These are phyloP conservation scores for Tuber borchii DNA, from an alignment of 495 filamentous ascomycete species.

Conservation along the genomic window DNA sequence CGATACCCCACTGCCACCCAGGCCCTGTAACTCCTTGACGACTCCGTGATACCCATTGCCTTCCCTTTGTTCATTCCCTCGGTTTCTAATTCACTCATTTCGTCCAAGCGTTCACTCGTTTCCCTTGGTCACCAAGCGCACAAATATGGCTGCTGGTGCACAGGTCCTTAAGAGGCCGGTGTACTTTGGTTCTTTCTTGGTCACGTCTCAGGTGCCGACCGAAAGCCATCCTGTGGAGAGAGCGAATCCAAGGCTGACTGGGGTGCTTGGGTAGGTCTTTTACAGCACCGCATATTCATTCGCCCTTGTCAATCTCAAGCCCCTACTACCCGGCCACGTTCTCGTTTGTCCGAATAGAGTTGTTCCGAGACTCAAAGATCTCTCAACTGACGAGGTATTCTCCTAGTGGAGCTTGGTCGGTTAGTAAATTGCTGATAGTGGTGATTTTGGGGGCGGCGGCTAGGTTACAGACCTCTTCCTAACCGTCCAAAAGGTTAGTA, in stretches of 20 bases:
- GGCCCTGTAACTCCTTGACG: neutral
- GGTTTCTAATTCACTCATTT: neutral
- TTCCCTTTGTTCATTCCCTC: neutral
- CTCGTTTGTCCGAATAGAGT: conserved; percentile 63
- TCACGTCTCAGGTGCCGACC: conserved; percentile 53
- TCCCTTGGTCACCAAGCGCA: neutral
- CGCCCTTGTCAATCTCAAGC: conserved; percentile 89
- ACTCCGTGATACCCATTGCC: neutral
- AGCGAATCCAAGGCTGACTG: conserved; percentile 10
- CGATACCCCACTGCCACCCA: neutral
- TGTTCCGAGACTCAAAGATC: conserved; percentile 67
- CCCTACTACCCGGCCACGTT: conserved; percentile 87
- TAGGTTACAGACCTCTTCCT: conserved; percentile 70
- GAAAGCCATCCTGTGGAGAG: neutral
- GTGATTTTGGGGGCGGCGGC: neutral
- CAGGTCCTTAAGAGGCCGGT: conserved; percentile 42
- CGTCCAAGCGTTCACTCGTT: neutral
- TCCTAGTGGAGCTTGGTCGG: neutral
- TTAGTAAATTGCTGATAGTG: neutral
- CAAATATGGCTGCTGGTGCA: conserved; percentile 6
- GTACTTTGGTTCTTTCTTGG: conserved; percentile 59
- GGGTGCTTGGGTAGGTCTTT: conserved; percentile 60
- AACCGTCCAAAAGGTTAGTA: conserved; percentile 65
- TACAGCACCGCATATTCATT: conserved; percentile 69
- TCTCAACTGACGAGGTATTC: conserved; percentile 56